Base-by-base conservation (phyloP, 1,284 basidiomycete genomes). In the Schizopora paradoxa region DNA sequence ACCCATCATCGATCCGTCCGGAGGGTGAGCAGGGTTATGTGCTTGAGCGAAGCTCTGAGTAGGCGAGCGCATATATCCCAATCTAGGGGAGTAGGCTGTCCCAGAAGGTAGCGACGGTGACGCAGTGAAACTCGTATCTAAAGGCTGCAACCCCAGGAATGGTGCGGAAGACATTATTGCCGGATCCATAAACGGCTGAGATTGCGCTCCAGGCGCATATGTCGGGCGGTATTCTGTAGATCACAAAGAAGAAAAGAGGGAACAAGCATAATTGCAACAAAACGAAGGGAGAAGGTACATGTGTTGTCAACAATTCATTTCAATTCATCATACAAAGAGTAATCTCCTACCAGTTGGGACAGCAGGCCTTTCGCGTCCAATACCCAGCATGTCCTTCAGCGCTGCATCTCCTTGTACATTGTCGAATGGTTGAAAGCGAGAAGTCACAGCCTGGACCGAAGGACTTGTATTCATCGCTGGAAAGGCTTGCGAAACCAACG, bases 181-280 rank as follows among this genome's bases (percentile, higher is more conserved):
- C 40, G 86, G 86, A 57, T 89, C 86, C 52, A 68, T 72, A 63
- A 86, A 88, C 26, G 72, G 73, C 47, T 72, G n/a, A n/a, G n/a
- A n/a, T n/a, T n/a, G n/a, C n/a, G n/a, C n/a, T n/a, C n/a, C n/a
- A n/a, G n/a, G n/a, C n/a, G n/a, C n/a, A n/a, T n/a, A n/a, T n/a
- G n/a, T n/a, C n/a, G n/a, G n/a, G n/a, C n/a, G n/a, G n/a, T n/a
- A n/a, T n/a, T n/a, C n/a, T n/a, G 66, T 62, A 58, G 55, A 49
- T 65, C 64, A 10, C 28, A 31, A 31, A 31, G 8, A 31, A 31
- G 14, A 31, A 10, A 8, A 32, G 19, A 38, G 28, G n/a, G 26
- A 44, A 21, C 21, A 21, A 4, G 26, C 5, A 40, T 61, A 50
- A 21, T 55, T 45, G 58, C 52, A 56, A 57, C 34, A 35, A 34